Percentiles rank a stretch among this genome's conserved stretches.
phyloP scores from a whole-genome alignment of 352 stramenopile species.

The Globisporangium polare region DNA sequence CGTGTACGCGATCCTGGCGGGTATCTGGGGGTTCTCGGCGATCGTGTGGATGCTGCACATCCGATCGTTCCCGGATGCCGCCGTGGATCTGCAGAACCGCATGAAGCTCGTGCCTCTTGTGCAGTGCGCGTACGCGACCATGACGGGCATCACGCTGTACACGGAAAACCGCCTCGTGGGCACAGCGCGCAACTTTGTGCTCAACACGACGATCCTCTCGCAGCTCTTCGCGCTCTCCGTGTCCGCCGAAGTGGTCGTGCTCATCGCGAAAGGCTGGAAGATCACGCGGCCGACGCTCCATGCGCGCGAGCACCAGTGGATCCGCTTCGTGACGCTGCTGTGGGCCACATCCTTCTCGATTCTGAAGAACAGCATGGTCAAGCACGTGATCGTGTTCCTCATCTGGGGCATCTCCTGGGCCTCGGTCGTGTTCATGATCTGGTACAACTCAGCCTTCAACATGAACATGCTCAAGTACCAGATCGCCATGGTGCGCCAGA shows the following conservation, averaged over 20 bases:
- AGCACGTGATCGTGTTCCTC: constrained; percentile 41
- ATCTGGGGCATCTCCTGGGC: constrained; percentile 55
- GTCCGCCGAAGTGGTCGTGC: constrained; percentile 41
- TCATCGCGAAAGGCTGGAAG: constrained; percentile 70
- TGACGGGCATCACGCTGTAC: constrained; percentile 31
- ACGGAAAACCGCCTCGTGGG: constrained; percentile 26
- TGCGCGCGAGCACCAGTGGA: constrained; percentile 45
- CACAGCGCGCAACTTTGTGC: constrained; percentile 30
- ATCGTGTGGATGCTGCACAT: constrained; percentile 56
- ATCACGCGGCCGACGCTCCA: constrained; percentile 51
- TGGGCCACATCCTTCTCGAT: constrained; percentile 45
- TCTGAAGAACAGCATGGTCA: constrained; percentile 33
- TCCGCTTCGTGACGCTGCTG: constrained; percentile 46
- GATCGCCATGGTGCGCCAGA: constrained; percentile 53
- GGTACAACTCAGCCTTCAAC: constrained; percentile 69
- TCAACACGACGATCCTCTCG: constrained; percentile 33
- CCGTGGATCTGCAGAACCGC: constrained; percentile 47
- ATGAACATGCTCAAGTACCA: constrained; percentile 70
- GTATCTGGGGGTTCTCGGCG: constrained; percentile 29
- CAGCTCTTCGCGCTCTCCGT: constrained; percentile 43
- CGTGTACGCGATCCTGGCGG: constrained; percentile 32
- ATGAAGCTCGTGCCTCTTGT: constrained; percentile 50
- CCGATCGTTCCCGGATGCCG: constrained; percentile 34
- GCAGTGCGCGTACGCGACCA: constrained; percentile 24
- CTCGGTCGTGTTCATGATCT: constrained; percentile 58